phyloP scores from a whole-genome alignment of 1,139 yeast genomes.

The Protomyces inundatus region DNA sequence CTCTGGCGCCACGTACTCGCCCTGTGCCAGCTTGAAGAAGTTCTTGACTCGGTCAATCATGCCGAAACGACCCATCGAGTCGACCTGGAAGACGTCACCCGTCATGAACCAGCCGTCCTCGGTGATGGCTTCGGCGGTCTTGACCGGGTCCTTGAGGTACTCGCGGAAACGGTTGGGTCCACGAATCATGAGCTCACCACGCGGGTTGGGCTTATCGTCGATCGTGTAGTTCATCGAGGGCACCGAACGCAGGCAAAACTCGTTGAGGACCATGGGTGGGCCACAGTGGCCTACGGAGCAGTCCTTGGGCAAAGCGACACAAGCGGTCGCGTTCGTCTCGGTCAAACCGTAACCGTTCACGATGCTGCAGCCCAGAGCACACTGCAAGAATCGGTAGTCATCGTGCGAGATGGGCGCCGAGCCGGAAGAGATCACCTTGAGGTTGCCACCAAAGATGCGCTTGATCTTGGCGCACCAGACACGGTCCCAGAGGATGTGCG shows the following conservation, averaged over 20 bases:
- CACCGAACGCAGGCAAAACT: constrained; percentile 57
- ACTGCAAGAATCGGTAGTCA: constrained; percentile 56
- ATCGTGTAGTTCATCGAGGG: constrained; percentile 62
- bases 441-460: constrained; percentile 50
- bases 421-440: constrained; percentile 53
- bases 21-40: constrained; percentile 70
- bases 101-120: constrained; percentile 71
- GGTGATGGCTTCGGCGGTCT: constrained; percentile 52
- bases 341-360: constrained; percentile 75
- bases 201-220: constrained; percentile 47
- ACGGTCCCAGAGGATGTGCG: constrained; percentile 46
- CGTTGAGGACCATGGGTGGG: constrained; percentile 49
- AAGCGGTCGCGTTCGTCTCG: constrained; percentile 64
- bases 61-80: constrained; percentile 50
- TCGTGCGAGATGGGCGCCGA: constrained; percentile 69
- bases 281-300: constrained; percentile 58
- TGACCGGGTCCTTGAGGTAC: constrained; percentile 56
- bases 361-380: constrained; percentile 56
- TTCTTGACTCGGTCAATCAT: constrained; percentile 75
- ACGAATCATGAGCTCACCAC: constrained; percentile 59
- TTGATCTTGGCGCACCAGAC: constrained; percentile 50
- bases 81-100: constrained; percentile 65
- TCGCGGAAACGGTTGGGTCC: constrained; percentile 62
- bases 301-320: constrained; percentile 47
- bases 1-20: constrained; percentile 77